A percentile compares a stretch with the other conserved stretches of the same genome.
Evolutionary conservation across 2,329 filamentous ascomycete genomes (phyloP).

Genomic region (Fusarium sororula): DNA sequence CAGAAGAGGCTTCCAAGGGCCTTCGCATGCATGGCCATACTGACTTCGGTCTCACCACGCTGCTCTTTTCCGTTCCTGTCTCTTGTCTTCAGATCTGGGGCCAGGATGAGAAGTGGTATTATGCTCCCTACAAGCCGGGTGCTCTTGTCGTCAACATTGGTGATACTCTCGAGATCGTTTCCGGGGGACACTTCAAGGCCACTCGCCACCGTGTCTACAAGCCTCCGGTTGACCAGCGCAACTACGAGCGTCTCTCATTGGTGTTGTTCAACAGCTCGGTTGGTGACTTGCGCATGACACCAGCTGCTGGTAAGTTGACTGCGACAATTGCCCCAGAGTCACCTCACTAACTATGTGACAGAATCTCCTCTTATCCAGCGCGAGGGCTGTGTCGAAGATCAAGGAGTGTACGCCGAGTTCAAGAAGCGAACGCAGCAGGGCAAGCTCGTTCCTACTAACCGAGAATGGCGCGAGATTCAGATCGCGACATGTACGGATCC

Average conservation of each 20-base stretch:
- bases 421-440: slow-evolving; percentile 52
- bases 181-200: slow-evolving; percentile 35
- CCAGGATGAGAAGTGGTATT: slow-evolving; percentile 33
- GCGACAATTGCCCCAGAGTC: rapidly evolving
- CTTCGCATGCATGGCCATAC: slow-evolving; percentile 34
- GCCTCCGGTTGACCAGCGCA: slow-evolving; percentile 32
- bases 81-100: slow-evolving; percentile 37
- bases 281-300: slow-evolving; percentile 54
- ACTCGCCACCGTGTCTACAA: slow-evolving; percentile 32
- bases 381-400: slow-evolving; percentile 54
- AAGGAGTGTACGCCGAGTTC: slow-evolving; percentile 58
- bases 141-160: slow-evolving; percentile 36
- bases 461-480: slow-evolving; percentile 60
- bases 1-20: slow-evolving; percentile 31
- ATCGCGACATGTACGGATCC: slow-evolving; percentile 55
- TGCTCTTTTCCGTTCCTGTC: slow-evolving; percentile 29
- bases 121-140: slow-evolving; percentile 33
- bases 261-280: slow-evolving; percentile 58
- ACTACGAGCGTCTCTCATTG: slow-evolving; percentile 52
- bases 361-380: slow-evolving; percentile 45
- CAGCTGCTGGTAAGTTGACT: slow-evolving; percentile 40
- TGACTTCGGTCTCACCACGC: slow-evolving; percentile 28
- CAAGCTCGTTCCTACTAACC: slow-evolving; percentile 55
- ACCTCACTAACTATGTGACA: neutral
- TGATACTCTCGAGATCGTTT: slow-evolving; percentile 31